Evolutionary conservation across 768 basidiomycete species (phyloP), one percentile per base, ranked within the genome.

Genomic region (Fomitopsis serialis): DNA sequence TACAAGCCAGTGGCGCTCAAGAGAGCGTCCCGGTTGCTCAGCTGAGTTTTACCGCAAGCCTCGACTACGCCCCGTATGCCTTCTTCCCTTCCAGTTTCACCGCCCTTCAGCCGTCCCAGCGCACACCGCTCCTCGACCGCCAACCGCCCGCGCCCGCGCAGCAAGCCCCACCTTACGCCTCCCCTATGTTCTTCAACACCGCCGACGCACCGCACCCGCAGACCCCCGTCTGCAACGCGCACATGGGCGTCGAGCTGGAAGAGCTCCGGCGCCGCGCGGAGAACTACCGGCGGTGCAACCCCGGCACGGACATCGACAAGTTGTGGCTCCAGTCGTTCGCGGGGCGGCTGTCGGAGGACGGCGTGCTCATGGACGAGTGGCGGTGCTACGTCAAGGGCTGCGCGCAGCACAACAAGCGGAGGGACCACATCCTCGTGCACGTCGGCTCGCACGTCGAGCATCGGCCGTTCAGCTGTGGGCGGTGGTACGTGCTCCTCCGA

Each of bases 351-450:
- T 79, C 85, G 8, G 65, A 69, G 17, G 70, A 72, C 34, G 87
- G 86, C 7, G 78, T 82, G 60, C 72, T 78, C 11, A 63, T 83
- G 19, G 71, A 75, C 10, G 79, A 86, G 40, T 88, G 79, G 58
- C 75, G 86, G 35, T 89, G 87, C 60, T 89, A 89, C 60, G 70
- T 89, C 40, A 58, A 72, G 21, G 86, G 82, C 8, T 89, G 87
- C 64, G 66, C 71, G 24, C 86, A 89, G 63, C 74, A 70, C 51
- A 89, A 89, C 72, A 87, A 83, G 66, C 74, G 87, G 53, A 72
- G 82, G 51, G 87, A 89, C 62, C 87, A 89, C 57, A 89, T 89
- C 56, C 64, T 87, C 27, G 85, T 85, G 35, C 87, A 89, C 55
- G 77, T 89, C 29, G 85, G 86, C 27, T 81, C 82, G 17, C 87